Percentiles rank a stretch among this genome's conserved stretches.
phyloP scores from a whole-genome alignment of 1,139 yeast genomes.

The Geotrichum klebahnii region DNA sequence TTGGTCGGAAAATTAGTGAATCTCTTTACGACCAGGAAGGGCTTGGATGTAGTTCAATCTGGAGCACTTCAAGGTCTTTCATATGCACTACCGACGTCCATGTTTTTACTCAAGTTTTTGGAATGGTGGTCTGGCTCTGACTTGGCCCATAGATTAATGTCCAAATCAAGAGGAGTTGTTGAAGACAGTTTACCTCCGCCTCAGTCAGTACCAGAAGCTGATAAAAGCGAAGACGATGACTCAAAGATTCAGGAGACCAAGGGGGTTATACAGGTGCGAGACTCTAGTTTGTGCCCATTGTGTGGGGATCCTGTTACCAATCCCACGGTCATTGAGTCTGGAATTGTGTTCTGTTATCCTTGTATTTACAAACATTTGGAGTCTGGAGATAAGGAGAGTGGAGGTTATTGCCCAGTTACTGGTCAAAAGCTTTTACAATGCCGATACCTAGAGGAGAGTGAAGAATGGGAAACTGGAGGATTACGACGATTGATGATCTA shows the following conservation, averaged over 20 bases:
- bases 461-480: conserved; percentile 71
- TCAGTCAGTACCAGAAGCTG: conserved; percentile 23
- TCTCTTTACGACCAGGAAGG: conserved; percentile 26
- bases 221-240: not conserved
- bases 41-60: conserved; percentile 41
- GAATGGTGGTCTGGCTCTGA: conserved; percentile 95
- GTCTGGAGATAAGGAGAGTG: conserved; percentile 44
- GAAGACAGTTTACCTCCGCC: conserved; percentile 46
- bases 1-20: conserved; percentile 23
- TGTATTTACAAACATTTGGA: conserved; percentile 70
- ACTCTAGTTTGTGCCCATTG: conserved; percentile 57
- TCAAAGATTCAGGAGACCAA: conserved; percentile 27
- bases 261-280: conserved; percentile 29
- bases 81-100: conserved; percentile 71
- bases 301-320: conserved; percentile 63
- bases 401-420: conserved; percentile 84
- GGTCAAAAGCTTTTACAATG: conserved; percentile 72
- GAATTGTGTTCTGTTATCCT: conserved; percentile 82
- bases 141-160: conserved; percentile 59
- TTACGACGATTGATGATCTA: conserved; percentile 65
- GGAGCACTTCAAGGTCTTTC: conserved; percentile 29
- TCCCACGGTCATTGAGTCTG: conserved; percentile 88
- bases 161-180: conserved; percentile 48
- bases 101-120: conserved; percentile 75
- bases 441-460: conserved; percentile 52